phyloP scores from a whole-genome alignment of 1,139 yeast genomes.

The Fermentozyma sake region DNA sequence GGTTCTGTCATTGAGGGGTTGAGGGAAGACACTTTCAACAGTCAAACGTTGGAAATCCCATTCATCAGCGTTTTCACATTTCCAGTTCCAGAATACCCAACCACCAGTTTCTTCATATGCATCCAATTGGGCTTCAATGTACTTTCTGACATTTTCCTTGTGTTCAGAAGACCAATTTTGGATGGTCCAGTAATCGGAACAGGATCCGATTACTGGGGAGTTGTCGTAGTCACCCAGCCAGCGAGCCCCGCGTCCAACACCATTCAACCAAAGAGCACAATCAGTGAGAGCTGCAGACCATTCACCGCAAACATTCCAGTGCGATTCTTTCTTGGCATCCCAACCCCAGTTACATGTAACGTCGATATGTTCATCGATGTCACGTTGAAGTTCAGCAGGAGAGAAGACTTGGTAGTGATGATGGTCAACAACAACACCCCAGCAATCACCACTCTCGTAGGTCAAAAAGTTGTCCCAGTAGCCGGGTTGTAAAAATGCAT shows the following conservation, averaged over 20 bases:
- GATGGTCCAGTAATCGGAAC: constrained; percentile 54
- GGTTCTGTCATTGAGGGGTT: constrained; percentile 61
- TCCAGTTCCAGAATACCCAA: constrained; percentile 93
- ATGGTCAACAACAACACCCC: constrained; percentile 79
- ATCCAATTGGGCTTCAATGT: constrained; percentile 86
- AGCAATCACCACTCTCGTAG: constrained; percentile 36
- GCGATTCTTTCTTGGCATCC: constrained; percentile 46
- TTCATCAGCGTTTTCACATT: constrained; percentile 78
- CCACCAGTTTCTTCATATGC: constrained; percentile 70
- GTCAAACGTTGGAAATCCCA: constrained; percentile 76
- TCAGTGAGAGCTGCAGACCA: constrained; percentile 94
- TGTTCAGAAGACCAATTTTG: constrained; percentile 58
- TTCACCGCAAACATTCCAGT: constrained; percentile 84
- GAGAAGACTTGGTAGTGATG: constrained; percentile 90
- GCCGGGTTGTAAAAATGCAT: constrained; percentile 61
- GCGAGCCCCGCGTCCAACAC: constrained; percentile 85
- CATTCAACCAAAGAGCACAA: constrained; percentile 89
- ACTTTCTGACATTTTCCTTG: constrained; percentile 57
- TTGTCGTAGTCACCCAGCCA: constrained; percentile 65
- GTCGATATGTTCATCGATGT: constrained; percentile 57
- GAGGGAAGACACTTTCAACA: constrained; percentile 67
- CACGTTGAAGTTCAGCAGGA: constrained; percentile 50
- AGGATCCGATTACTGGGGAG: constrained; percentile 55
- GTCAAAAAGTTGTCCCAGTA: constrained; percentile 59
- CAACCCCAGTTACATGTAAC: constrained; percentile 63